phyloP scores from a whole-genome alignment of 768 basidiomycete genomes.

The Tulasnella calospora region DNA sequence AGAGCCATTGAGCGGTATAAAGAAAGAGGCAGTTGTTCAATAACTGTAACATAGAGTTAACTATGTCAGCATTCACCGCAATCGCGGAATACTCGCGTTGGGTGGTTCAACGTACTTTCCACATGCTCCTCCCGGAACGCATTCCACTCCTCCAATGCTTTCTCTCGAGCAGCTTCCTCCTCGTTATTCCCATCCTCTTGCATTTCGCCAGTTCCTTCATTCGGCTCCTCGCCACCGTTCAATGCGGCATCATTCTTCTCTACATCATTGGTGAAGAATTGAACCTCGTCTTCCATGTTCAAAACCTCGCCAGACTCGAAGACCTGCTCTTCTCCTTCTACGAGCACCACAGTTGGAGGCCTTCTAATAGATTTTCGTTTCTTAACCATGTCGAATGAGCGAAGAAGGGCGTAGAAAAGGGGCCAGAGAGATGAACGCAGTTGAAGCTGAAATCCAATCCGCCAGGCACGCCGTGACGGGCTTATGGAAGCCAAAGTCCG shows the following conservation, averaged over 20 bases:
- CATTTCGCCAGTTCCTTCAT: not conserved
- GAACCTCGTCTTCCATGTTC: not conserved
- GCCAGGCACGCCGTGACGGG: not conserved
- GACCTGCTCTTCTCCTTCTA: not conserved
- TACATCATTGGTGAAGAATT: not conserved
- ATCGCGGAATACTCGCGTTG: not conserved
- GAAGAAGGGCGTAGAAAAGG: not conserved
- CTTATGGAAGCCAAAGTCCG: not conserved
- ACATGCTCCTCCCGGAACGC: constrained; percentile 72
- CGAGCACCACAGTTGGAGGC: not conserved
- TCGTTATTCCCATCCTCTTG: constrained; percentile 17
- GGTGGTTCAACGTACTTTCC: constrained; percentile 52
- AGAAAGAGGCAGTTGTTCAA: constrained; percentile 73
- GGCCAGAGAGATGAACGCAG: not conserved
- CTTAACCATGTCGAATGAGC: not conserved
- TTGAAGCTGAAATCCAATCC: constrained; percentile 1
- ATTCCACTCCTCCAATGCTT: constrained; percentile 66
- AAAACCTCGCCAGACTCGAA: not conserved
- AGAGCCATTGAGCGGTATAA: constrained; percentile 65
- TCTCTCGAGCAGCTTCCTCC: constrained; percentile 35
- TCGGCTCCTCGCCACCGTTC: not conserved
- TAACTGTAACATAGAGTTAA: constrained; percentile 43
- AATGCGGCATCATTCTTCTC: not conserved
- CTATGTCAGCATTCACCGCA: constrained; percentile 11
- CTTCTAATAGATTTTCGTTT: constrained; percentile 18